These are phyloP conservation scores for Trichophyton rubrum DNA, from an alignment of 2,329 filamentous ascomycete species.

Conservation along the genomic window DNA sequence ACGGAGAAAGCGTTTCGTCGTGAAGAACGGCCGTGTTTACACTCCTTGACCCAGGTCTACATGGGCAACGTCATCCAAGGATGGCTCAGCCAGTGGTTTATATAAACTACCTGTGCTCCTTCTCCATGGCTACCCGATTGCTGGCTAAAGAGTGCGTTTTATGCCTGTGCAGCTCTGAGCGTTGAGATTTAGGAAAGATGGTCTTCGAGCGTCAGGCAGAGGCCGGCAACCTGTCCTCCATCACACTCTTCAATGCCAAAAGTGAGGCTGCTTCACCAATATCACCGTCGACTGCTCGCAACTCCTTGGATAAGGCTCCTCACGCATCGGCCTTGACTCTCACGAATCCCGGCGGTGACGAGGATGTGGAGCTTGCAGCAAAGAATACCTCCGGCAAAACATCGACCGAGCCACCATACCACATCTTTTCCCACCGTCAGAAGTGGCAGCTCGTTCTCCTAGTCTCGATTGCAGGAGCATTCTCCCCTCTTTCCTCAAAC, in stretches of 20 bases:
- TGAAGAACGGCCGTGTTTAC: neutral
- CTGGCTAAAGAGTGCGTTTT: neutral
- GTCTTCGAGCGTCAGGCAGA: neutral
- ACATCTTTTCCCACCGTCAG: neutral
- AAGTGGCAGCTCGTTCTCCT: constrained; percentile 6
- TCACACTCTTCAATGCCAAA: neutral
- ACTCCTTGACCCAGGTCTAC: neutral
- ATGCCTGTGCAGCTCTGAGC: neutral
- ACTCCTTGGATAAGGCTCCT: neutral
- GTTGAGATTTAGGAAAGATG: neutral
- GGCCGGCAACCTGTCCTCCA: neutral
- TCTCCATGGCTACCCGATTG: neutral
- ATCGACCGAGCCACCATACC: neutral
- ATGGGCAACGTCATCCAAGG: neutral
- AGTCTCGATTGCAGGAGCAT: constrained; percentile 7
- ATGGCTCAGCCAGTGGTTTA: neutral
- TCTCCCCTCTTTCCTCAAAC: constrained; percentile 22
- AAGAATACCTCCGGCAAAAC: neutral
- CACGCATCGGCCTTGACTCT: neutral
- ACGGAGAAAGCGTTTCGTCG: neutral
- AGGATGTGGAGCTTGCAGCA: neutral
- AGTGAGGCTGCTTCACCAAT: neutral
- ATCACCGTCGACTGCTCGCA: neutral
- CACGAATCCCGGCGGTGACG: neutral
- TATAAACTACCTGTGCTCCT: neutral